A percentile compares a stretch with the other conserved stretches of the same genome.
Conservation (phyloP, 371 early-diverging fungal species). For the Fennellomyces sp. region DNA sequence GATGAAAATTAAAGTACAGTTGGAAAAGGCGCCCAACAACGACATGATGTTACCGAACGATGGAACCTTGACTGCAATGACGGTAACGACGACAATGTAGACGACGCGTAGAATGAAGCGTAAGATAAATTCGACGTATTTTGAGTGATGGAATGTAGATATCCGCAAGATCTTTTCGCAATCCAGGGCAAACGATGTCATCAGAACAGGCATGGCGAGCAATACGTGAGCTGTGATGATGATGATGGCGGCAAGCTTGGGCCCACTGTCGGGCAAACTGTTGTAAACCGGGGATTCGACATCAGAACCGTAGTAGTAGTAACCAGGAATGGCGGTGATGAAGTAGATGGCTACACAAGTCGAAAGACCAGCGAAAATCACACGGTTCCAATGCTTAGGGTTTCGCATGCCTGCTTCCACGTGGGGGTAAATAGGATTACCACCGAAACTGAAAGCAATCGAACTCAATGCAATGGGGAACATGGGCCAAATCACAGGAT, state of each 20-base stretch:
- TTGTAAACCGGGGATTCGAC: constrained; percentile 76
- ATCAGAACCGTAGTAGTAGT: constrained; percentile 76
- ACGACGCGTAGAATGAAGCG: constrained; percentile 48
- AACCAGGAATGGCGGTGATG: constrained; percentile 76
- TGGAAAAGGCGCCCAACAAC: constrained; percentile 70
- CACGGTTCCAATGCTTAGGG: constrained; percentile 75
- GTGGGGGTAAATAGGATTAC: constrained; percentile 55
- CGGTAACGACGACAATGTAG: constrained; percentile 41
- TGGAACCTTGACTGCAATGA: constrained; percentile 65
- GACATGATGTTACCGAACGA: constrained; percentile 77
- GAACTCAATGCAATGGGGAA: constrained; percentile 68
- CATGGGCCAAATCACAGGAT: constrained; percentile 46
- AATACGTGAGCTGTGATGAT: constrained; percentile 84
- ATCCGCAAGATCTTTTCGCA: constrained; percentile 59
- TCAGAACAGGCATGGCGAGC: constrained; percentile 79
- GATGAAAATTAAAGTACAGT: constrained; percentile 67
- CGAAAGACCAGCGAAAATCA: constrained; percentile 67
- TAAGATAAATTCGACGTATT: constrained; percentile 36
- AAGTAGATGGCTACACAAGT: constrained; percentile 78
- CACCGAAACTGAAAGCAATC: constrained; percentile 63
- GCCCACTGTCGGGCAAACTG: constrained; percentile 64
- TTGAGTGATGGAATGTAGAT: constrained; percentile 28
- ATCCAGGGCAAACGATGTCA: constrained; percentile 82
- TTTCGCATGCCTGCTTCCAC: constrained; percentile 81
- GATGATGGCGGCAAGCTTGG: constrained; percentile 68